Conservation (phyloP, 1,284 basidiomycete genomes). For the Ceratobasidium sp. region DNA sequence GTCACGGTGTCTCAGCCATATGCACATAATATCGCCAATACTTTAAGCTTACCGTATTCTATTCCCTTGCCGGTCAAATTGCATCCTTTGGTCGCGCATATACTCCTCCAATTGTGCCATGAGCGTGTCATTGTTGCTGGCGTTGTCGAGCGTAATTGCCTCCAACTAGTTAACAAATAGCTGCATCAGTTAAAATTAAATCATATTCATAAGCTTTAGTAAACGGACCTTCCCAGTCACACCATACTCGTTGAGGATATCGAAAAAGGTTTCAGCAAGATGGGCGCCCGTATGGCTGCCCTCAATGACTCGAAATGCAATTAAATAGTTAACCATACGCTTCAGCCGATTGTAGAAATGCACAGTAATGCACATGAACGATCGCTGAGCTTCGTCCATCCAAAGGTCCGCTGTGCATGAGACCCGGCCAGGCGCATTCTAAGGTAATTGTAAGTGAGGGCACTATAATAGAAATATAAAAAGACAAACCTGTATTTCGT, state of each 20-base stretch:
- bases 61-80: slow-evolving; percentile 28
- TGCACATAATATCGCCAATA: not conserved
- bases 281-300: slow-evolving; percentile 19
- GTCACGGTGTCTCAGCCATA: not conserved
- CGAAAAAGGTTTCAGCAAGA: slow-evolving; percentile 19
- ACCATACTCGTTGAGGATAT: slow-evolving; percentile 12
- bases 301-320: slow-evolving; percentile 28
- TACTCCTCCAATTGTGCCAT: slow-evolving; percentile 24
- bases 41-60: slow-evolving; percentile 14
- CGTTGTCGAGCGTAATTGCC: slow-evolving; percentile 34
- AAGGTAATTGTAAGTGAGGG: not conserved
- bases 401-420: slow-evolving; percentile 39
- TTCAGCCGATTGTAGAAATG: slow-evolving; percentile 7
- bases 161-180: slow-evolving; percentile 17
- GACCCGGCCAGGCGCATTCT: slow-evolving; percentile 36
- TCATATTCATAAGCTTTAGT: not conserved
- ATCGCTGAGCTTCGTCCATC: slow-evolving; percentile 10
- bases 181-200: not conserved
- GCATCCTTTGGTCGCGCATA: slow-evolving; percentile 8
- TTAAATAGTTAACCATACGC: slow-evolving; percentile 10
- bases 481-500: slow-evolving; percentile 1
- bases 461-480: not conserved
- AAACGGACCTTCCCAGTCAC: slow-evolving; percentile 8
- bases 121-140: slow-evolving; percentile 29
- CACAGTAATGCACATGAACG: slow-evolving; percentile 29